These are phyloP conservation scores for Phytopythium mirpurense DNA, from an alignment of 352 stramenopile genomes.

Conservation along the genomic window DNA sequence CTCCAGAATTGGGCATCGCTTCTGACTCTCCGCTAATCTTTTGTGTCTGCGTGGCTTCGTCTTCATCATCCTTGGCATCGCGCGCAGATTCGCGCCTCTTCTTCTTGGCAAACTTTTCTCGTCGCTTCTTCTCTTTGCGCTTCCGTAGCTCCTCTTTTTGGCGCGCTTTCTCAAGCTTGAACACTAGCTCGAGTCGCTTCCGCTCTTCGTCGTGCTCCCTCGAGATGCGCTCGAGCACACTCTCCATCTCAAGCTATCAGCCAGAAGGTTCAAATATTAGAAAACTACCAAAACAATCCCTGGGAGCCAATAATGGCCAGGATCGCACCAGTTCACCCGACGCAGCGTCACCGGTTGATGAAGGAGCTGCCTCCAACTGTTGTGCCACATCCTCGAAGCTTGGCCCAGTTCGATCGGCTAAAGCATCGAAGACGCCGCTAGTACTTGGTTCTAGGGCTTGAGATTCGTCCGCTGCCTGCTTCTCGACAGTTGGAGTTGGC, in stretches of 20 bases:
- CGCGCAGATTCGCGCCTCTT: constrained; percentile 23
- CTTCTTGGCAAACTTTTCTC: constrained; percentile 42
- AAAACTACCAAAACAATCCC: not conserved
- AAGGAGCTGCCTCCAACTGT: not conserved
- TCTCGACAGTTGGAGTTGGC: not conserved
- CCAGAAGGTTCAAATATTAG: not conserved
- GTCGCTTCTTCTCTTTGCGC: constrained; percentile 60
- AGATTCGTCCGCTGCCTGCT: not conserved
- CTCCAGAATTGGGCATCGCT: not conserved
- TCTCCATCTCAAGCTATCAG: constrained; percentile 49
- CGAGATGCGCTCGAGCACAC: constrained; percentile 54
- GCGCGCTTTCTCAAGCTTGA: constrained; percentile 58
- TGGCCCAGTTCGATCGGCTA: not conserved
- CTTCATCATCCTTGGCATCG: not conserved
- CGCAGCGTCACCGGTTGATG: not conserved
- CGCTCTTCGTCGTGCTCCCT: constrained; percentile 61
- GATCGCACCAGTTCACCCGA: not conserved
- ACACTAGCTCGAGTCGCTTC: constrained; percentile 50
- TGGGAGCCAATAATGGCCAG: not conserved
- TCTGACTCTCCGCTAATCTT: not conserved
- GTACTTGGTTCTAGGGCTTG: not conserved
- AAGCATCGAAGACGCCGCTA: not conserved
- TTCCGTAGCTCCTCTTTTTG: constrained; percentile 64
- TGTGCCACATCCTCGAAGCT: constrained; percentile 5
- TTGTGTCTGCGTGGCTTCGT: not conserved